Conservation (phyloP, 2,329 filamentous ascomycete genomes). For the Ceratocystis huliohia region DNA sequence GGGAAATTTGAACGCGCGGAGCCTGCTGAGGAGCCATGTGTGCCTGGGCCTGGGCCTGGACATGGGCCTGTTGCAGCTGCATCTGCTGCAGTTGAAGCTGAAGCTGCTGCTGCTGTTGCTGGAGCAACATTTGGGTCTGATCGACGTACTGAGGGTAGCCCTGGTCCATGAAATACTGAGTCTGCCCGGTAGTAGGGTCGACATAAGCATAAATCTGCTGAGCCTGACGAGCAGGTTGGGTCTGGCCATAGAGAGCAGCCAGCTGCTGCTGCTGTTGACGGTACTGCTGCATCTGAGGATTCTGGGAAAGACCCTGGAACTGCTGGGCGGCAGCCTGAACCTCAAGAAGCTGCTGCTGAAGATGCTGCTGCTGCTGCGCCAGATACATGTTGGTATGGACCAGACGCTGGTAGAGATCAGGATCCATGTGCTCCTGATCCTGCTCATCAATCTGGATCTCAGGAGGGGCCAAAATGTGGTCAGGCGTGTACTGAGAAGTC, state of each 20-base stretch:
- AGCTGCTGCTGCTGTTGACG: constrained; percentile 34
- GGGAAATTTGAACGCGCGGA: constrained; percentile 70
- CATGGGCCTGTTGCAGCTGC: constrained; percentile 32
- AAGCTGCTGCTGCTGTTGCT: constrained; percentile 36
- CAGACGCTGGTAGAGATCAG: constrained; percentile 73
- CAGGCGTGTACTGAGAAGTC: constrained; percentile 55
- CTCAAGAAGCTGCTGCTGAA: constrained; percentile 81
- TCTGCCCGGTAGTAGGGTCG: constrained; percentile 76
- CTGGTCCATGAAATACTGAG: constrained; percentile 66
- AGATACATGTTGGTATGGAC: constrained; percentile 85
- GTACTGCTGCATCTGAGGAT: constrained; percentile 38
- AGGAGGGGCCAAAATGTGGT: constrained; percentile 78
- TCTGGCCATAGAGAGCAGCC: constrained; percentile 27
- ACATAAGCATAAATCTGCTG: constrained; percentile 50
- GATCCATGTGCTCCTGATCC: constrained; percentile 65
- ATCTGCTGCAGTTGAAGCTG: constrained; percentile 31
- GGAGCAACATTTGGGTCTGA: constrained; percentile 27
- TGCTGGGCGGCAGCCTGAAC: constrained; percentile 75
- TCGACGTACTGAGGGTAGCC: constrained; percentile 35
- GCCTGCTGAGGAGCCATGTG: constrained; percentile 16
- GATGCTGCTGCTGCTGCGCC: constrained; percentile 83
- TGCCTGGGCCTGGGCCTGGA: constrained; percentile 22
- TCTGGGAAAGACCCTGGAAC: constrained; percentile 64
- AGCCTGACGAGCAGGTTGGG: constrained; percentile 33
- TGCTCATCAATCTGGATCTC: constrained; percentile 61